phyloP scores from a whole-genome alignment of 257 asterid species.

The Mitragyna speciosa region DNA sequence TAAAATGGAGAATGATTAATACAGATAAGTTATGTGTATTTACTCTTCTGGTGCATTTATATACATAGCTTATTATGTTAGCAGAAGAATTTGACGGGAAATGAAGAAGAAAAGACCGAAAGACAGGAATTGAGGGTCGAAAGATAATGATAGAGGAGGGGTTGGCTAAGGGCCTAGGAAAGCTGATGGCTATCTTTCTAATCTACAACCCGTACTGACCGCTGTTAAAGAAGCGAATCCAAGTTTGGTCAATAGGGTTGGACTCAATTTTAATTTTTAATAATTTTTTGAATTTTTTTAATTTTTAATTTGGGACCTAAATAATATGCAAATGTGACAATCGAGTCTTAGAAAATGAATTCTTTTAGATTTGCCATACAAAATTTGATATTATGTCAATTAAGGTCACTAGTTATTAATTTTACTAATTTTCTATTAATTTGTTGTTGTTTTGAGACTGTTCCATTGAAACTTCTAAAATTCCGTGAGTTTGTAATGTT shows the following conservation, averaged over 20 bases:
- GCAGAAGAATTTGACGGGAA: constrained; percentile 15
- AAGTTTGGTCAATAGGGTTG: constrained; percentile 10
- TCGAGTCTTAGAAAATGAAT: neutral
- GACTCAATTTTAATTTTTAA: too few species aligned
- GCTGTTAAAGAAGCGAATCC: constrained; percentile 27
- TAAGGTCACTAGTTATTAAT: neutral
- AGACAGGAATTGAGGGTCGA: constrained; percentile 18
- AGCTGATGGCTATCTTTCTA: constrained; percentile 28
- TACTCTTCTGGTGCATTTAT: neutral
- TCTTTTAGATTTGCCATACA: neutral
- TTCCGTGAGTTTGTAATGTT: too few species aligned
- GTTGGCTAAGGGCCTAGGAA: constrained; percentile 16
- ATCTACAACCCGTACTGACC: constrained; percentile 20
- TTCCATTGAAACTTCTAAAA: too few species aligned
- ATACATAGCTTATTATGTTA: neutral
- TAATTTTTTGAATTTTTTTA: too few species aligned
- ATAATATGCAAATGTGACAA: neutral
- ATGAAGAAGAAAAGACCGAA: too few species aligned
- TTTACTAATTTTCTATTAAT: neutral
- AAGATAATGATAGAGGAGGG: constrained; percentile 19
- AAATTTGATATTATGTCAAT: neutral
- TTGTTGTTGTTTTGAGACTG: neutral
- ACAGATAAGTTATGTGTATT: neutral
- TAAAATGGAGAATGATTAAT: neutral
- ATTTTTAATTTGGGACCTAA: neutral